These are phyloP conservation scores for Herpotrichia juniperi DNA, from an alignment of 2,329 filamentous ascomycete genomes.

Conservation along the genomic window DNA sequence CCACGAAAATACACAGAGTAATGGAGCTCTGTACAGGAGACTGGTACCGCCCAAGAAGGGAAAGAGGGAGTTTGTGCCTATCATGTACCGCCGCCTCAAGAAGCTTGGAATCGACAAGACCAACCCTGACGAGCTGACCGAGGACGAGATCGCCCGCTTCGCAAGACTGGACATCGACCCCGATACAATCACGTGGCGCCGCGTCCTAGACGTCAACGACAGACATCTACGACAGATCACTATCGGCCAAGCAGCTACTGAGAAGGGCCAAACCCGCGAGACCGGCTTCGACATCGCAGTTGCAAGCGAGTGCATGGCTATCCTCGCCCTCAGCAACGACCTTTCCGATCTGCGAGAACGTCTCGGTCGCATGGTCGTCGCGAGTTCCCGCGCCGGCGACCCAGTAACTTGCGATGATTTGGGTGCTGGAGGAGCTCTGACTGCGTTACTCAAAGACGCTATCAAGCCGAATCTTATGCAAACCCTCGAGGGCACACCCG, in stretches of 20 bases:
- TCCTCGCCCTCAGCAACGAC: constrained; percentile 89
- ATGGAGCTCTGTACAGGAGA: constrained; percentile 83
- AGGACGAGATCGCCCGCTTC: constrained; percentile 86
- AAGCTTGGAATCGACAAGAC: constrained; percentile 97
- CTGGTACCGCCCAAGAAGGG: constrained; percentile 91
- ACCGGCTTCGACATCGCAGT: constrained; percentile 98
- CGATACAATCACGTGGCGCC: constrained; percentile 95
- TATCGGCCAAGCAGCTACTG: constrained; percentile 84
- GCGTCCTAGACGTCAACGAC: constrained; percentile 97
- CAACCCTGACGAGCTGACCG: constrained; percentile 85
- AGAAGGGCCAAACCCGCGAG: constrained; percentile 85
- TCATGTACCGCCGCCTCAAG: constrained; percentile 92
- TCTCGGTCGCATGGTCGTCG: constrained; percentile 94
- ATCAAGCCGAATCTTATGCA: constrained; percentile 99
- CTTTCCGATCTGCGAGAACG: constrained; percentile 90
- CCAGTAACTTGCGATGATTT: constrained; percentile 96
- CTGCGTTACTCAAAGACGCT: constrained; percentile 95
- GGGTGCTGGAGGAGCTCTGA: constrained; percentile 87
- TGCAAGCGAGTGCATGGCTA: constrained; percentile 97
- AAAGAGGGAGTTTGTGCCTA: constrained; percentile 80
- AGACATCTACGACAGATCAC: constrained; percentile 89
- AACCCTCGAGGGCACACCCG: constrained; percentile 93
- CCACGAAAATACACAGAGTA: constrained; percentile 94
- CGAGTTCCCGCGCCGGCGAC: constrained; percentile 82
- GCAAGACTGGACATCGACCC: constrained; percentile 96